Evolutionary conservation across 495 filamentous ascomycete genomes (phyloP), one percentile per base, ranked within the genome.

Genomic region (Terfezia claveryi): DNA sequence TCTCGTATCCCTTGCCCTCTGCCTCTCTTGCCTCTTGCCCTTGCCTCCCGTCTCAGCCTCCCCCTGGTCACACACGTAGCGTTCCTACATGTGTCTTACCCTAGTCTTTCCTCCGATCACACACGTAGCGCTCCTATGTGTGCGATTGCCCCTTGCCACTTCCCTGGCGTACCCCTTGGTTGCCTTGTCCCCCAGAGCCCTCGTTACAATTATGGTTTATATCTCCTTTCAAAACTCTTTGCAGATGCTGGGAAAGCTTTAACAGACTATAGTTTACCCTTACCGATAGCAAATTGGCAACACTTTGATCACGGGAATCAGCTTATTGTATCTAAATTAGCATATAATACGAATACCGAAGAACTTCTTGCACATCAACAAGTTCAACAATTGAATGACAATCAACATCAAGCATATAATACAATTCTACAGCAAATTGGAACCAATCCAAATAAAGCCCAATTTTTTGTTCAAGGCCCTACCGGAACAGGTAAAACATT

Each of bases 401-500:
- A 51, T 11, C 5, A 51, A 32, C 5, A 2, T 8, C 27, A 20
- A 17, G 5, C 11, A 20, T 51, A 20, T 51, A 51, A 20, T 12
- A 2, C 23, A 12, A 51, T 51, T 23, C 14, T 17, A 23, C 0
- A 51, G n/a, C 6, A n/a, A 16, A 23, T 51, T 27, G 23, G 5
- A 12, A 20, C 11, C 23, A 17, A n/a, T 51, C 2, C 16, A 51
- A 17, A n/a, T 12, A 51, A 12, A 27, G 50, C 27, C 37, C 36
- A 56, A 46, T 62, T 60, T 38, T 62, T 61, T 38, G 37, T 62
- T 10, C 46, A 62, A 27, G 51, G 49, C 1, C 55, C 49, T 10
- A 49, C 51, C 1, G 51, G 55, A 2, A 60, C 49, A n/a, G 49
- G 55, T 32, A 62, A 62, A 54, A 62, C 52, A 11, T 62, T 60